A percentile compares a stretch with the other conserved stretches of the same genome.
Conservation (phyloP, 2,329 filamentous ascomycete genomes). For the Talaromyces sp. region DNA sequence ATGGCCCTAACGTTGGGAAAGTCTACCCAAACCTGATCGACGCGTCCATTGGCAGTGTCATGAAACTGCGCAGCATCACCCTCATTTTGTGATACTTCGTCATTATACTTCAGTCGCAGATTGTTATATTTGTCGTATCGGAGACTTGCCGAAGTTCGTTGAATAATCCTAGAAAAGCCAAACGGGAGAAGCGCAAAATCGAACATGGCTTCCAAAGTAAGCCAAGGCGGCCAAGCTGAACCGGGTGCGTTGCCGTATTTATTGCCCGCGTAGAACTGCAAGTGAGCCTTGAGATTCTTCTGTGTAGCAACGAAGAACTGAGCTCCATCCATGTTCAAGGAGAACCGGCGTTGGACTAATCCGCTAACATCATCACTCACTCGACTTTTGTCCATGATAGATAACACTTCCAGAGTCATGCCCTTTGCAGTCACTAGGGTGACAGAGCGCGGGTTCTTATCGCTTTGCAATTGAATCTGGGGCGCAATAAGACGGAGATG, state of each 20-base stretch:
- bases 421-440: slow-evolving; percentile 93
- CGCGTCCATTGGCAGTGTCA: slow-evolving; percentile 62
- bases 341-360: slow-evolving; percentile 87
- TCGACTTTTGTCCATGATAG: slow-evolving; percentile 95
- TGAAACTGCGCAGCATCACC: slow-evolving; percentile 35
- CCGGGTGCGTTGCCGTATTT: slow-evolving; percentile 80
- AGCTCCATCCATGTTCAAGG: slow-evolving; percentile 92
- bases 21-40: slow-evolving; percentile 94
- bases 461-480: slow-evolving; percentile 96
- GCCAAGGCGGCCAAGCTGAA: slow-evolving; percentile 95
- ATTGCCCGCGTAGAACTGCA: slow-evolving; percentile 92
- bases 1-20: slow-evolving; percentile 92
- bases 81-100: slow-evolving; percentile 71
- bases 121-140: slow-evolving; percentile 98
- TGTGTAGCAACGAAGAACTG: slow-evolving; percentile 97
- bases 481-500: slow-evolving; percentile 92
- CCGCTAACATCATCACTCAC: slow-evolving; percentile 91
- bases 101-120: slow-evolving; percentile 91
- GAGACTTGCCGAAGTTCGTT: slow-evolving; percentile 90
- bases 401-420: slow-evolving; percentile 96
- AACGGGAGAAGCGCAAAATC: slow-evolving; percentile 91
- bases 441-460: slow-evolving; percentile 96
- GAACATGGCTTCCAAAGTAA: slow-evolving; percentile 97
- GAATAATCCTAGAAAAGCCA: slow-evolving; percentile 95
- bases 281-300: slow-evolving; percentile 79